These are phyloP conservation scores for Elongisporangium prolatum DNA, from an alignment of 352 stramenopile genomes.

Conservation along the genomic window DNA sequence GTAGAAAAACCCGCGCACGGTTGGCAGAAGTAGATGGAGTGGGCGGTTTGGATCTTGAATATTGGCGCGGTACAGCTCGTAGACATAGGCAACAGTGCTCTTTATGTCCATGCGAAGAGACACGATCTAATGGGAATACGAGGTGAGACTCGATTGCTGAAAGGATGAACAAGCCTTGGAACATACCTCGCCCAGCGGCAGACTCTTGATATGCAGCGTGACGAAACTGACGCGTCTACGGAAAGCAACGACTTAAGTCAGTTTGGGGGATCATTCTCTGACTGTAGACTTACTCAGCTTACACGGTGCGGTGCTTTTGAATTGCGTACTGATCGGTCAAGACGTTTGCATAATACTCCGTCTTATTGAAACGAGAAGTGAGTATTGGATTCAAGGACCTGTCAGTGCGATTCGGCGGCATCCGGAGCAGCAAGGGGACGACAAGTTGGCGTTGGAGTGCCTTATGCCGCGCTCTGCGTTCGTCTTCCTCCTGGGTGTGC, in stretches of 20 bases:
- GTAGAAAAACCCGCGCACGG: slow-evolving; percentile 60
- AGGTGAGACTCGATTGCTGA: not conserved
- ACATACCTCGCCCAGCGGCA: slow-evolving; percentile 68
- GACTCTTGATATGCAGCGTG: slow-evolving; percentile 64
- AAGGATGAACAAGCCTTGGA: not conserved
- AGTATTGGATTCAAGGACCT: not conserved
- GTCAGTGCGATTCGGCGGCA: not conserved
- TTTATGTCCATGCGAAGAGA: slow-evolving; percentile 52
- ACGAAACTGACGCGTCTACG: slow-evolving; percentile 35
- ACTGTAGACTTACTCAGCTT: no score
- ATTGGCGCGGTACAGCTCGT: slow-evolving; percentile 72
- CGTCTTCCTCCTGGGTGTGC: slow-evolving; percentile 36
- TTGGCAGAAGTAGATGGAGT: slow-evolving; percentile 66
- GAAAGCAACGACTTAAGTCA: not conserved
- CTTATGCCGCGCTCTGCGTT: slow-evolving; percentile 32
- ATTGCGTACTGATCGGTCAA: slow-evolving; percentile 47
- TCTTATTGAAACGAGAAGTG: slow-evolving; percentile 7
- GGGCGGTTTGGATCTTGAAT: slow-evolving; percentile 48
- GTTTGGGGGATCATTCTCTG: no score
- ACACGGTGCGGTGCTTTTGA: slow-evolving; percentile 55
- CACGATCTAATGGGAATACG: slow-evolving; percentile 28
- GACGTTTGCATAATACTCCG: slow-evolving; percentile 44
- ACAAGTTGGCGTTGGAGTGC: slow-evolving; percentile 49
- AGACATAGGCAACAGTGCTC: slow-evolving; percentile 56
- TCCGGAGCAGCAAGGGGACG: slow-evolving; percentile 19